Evolutionary conservation across 2,329 filamentous ascomycete species (phyloP), one percentile per base, ranked within the genome.

Genomic region (Aspergillus brasiliensis): DNA sequence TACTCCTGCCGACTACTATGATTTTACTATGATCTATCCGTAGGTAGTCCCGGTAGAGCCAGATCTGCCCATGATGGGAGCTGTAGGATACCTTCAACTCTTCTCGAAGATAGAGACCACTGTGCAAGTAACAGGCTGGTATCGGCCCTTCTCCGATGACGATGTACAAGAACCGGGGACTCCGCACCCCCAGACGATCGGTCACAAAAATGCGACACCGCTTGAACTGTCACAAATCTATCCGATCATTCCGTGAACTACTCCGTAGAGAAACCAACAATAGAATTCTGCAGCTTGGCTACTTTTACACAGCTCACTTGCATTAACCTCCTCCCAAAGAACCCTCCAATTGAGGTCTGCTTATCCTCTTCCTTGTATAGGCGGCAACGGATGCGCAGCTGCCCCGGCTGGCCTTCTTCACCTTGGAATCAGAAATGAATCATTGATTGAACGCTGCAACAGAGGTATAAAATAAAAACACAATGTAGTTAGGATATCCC

Each of bases 401-500:
- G 2, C 38, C 38, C 42, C 37, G 6, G n/a, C 37, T 31, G 2
- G 52, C n/a, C 11, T 28, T 44, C 11, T n/a, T n/a, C 37, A 28
- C 17, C 34, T 13, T 31, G 21, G 34, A 42, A 46, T 55, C 40
- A 55, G 52, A 55, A 55, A 55, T 31, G 42, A 46, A 55, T 34
- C 51, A 40, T 55, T 40, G 52, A 55, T 57, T 57, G 57, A 56
- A 60, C 60, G 56, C 56, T 58, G 56, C 56, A 58, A 54, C 51
- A 54, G 40, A 46, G 52, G 52, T 54, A 54, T 54, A 54, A 58
- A 46, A 48, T 54, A 31, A 27, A 47, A 53, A 54, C 46, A 49
- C 46, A 49, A 49, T 28, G 46, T 17, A 27, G 46, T 49, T n/a
- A 19, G 46, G 46, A 49, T 49, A 28, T 49, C 46, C 46, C 46